Evolutionary conservation across 192 early-diverging fungal species (phyloP), one percentile per base, ranked within the genome.

Genomic region (Obelidium mucronatum): DNA sequence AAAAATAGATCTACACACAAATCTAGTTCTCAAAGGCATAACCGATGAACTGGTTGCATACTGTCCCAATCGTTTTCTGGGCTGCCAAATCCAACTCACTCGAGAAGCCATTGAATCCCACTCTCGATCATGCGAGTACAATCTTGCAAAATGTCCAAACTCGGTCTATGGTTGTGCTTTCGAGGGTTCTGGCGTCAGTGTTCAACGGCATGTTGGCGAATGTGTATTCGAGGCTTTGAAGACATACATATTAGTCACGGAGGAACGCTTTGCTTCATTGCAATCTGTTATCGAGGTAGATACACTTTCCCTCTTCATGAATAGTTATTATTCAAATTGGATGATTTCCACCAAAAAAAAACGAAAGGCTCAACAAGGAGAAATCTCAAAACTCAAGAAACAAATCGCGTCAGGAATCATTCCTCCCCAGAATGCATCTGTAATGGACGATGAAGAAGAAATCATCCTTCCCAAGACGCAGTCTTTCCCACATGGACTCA

Each of bases 161-260:
- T 74, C 66, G 40, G 48, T 34, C 17, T 76, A 81, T 8, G 90
- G 90, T 11, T 90, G 88, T 74, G 73, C 68, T 30, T 91, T 87
- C 68, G 61, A 69, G 51, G 76, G 66, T 31, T 26, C 72, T 53
- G 78, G 65, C 22, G 67, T 68, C 40, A 76, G 68, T 40, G 74
- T 76, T 26, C 67, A 40, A 53, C 67, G 81, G 3, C 88, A 89
- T 69, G 44, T 88, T 3, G 67, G 77, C 19, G 80, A 79, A n/a
- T 90, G 88, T 74, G 79, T 84, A 13, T 90, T 81, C 64, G 85
- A 88, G 63, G 77, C 77, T 24, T 74, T 90, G 52, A 87, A 80
- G 63, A 76, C 70, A 34, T 88, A 81, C 67, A 82, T 90, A n/a
- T 76, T 79, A 6, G 59, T 65, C 2, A 86, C 77, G 6, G 85